Percentiles rank a stretch among this genome's conserved stretches.
Conservation (phyloP, 441 rosid genomes). For the Lepidium campestre region DNA sequence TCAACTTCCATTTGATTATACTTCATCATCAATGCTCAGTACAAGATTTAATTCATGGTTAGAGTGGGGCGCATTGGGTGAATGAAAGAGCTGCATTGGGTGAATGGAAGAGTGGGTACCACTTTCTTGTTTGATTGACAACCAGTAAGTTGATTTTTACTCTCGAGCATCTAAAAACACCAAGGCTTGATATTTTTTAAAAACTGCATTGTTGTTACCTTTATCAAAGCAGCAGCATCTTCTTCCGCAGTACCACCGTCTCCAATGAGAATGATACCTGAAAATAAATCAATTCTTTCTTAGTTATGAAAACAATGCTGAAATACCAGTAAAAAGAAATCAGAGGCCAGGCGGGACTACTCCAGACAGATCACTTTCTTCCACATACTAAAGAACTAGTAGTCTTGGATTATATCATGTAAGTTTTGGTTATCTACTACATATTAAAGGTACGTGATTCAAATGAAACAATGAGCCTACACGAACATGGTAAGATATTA, state of each 20-base stretch:
- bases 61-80: too few species aligned
- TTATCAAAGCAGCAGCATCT: slow-evolving; percentile 82
- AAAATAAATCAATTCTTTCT: slow-evolving; percentile 8
- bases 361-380: neutral
- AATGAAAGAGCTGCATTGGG: too few species aligned
- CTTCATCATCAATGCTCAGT: too few species aligned
- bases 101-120: too few species aligned
- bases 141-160: neutral
- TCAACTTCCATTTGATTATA: too few species aligned
- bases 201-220: slow-evolving; percentile 34
- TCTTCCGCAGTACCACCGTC: slow-evolving; percentile 97
- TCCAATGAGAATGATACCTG: slow-evolving; percentile 81
- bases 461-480: neutral
- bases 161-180: neutral
- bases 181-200: neutral
- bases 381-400: neutral
- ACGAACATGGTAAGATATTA: neutral
- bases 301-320: neutral
- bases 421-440: neutral
- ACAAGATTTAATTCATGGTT: too few species aligned
- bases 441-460: neutral
- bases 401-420: neutral
- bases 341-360: too few species aligned
- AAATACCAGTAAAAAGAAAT: neutral
- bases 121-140: slow-evolving; percentile 58